phyloP scores from a whole-genome alignment of 495 filamentous ascomycete genomes.

The Trichoderma asperelloides region DNA sequence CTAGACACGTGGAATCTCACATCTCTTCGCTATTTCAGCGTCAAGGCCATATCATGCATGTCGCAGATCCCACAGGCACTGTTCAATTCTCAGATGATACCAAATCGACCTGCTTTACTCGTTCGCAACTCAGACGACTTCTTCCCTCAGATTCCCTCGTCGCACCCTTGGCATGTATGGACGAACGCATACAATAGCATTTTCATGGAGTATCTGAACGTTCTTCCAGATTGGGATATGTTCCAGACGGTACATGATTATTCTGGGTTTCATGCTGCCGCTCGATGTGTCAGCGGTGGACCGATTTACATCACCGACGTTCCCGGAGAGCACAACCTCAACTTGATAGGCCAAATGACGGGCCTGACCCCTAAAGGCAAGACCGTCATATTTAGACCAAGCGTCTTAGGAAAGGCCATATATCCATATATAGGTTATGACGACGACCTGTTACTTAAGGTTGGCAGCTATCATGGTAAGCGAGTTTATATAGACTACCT shows the following conservation, averaged over 20 bases:
- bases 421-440: conserved; percentile 68
- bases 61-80: conserved; percentile 73
- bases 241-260: conserved; percentile 82
- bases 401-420: conserved; percentile 56
- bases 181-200: conserved; percentile 88
- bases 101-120: conserved; percentile 54
- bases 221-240: conserved; percentile 93
- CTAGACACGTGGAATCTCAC: conserved; percentile 80
- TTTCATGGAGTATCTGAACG: conserved; percentile 52
- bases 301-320: conserved; percentile 90
- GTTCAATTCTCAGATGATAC: conserved; percentile 68
- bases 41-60: conserved; percentile 84
- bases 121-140: conserved; percentile 92
- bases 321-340: conserved; percentile 68
- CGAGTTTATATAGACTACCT: not conserved
- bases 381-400: conserved; percentile 70
- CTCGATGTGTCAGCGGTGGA: conserved; percentile 80
- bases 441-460: conserved; percentile 60
- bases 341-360: conserved; percentile 70
- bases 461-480: conserved; percentile 61
- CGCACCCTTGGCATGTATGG: conserved; percentile 92
- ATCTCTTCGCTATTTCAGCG: conserved; percentile 66
- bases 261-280: conserved; percentile 77
- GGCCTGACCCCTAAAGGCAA: conserved; percentile 52
- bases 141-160: conserved; percentile 67